Conservation (phyloP, 164 flowering plant genomes). For the Tetrastigma voinierianum region DNA sequence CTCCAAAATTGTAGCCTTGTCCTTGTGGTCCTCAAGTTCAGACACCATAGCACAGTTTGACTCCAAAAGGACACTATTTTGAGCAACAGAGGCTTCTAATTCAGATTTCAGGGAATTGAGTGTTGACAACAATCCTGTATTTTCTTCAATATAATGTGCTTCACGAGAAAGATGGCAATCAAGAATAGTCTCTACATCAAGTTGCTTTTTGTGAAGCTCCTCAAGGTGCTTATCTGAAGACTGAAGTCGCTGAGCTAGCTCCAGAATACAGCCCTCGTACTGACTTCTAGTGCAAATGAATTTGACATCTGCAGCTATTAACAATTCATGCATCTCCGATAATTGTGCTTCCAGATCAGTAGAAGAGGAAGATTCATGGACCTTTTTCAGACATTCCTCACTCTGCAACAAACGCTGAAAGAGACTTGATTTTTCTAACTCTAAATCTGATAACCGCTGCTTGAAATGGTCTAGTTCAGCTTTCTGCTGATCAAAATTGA, state of each 20-base stretch:
- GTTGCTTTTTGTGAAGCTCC: conserved; percentile 45
- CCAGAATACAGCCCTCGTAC: conserved; percentile 33
- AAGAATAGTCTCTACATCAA: conserved; percentile 36
- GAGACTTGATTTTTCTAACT: conserved; percentile 48
- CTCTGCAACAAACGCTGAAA: conserved; percentile 24
- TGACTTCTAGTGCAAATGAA: conserved; percentile 40
- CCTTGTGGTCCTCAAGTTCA: conserved; percentile 46
- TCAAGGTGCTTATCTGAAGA: conserved; percentile 27
- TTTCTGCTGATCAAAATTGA: conserved; percentile 35
- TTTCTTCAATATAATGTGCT: conserved; percentile 47
- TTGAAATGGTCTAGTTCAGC: conserved; percentile 42
- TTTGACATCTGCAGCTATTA: conserved; percentile 58
- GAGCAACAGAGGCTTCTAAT: conserved; percentile 33
- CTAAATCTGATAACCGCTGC: conserved; percentile 44
- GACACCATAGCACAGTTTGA: conserved; percentile 19
- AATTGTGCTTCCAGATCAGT: conserved; percentile 44
- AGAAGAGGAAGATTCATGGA: conserved; percentile 30
- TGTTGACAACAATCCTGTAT: conserved; percentile 30
- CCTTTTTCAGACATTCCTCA: conserved; percentile 31
- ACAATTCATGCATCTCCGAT: conserved; percentile 35
- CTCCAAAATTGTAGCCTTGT: conserved; percentile 24
- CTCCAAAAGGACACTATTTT: conserved; percentile 36
- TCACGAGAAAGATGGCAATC: conserved; percentile 41
- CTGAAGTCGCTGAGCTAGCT: conserved; percentile 41
- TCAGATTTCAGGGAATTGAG: conserved; percentile 51